These are phyloP conservation scores for Sechiopsis laciniata DNA, from an alignment of 306 rosid species.

Conservation along the genomic window DNA sequence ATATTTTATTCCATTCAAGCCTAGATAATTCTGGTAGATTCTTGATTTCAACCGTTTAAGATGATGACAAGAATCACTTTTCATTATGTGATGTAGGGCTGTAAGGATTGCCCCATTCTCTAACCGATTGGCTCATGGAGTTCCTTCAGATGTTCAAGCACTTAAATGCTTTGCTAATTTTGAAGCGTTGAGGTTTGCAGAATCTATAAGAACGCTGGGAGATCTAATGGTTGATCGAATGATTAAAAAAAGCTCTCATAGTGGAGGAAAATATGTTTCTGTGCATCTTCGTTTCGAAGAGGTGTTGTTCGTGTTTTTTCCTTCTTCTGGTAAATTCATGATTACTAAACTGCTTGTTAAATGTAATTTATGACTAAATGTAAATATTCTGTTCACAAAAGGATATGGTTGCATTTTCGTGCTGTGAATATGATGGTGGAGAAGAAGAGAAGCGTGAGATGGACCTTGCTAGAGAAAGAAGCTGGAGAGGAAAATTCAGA, in stretches of 20 bases:
- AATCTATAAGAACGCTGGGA: conserved; percentile 69
- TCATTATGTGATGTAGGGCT: conserved; percentile 54
- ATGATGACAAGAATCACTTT: not conserved
- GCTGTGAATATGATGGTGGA: conserved; percentile 94
- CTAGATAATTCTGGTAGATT: not conserved
- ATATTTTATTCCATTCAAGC: no score
- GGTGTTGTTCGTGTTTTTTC: conserved; percentile 41
- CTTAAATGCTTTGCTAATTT: conserved; percentile 83
- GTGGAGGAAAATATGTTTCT: conserved; percentile 82
- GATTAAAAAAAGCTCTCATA: conserved; percentile 65
- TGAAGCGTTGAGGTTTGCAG: conserved; percentile 77
- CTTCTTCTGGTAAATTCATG: conserved; percentile 3
- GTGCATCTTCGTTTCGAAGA: conserved; percentile 98
- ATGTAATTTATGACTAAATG: conserved; percentile 24
- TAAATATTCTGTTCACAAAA: conserved; percentile 26
- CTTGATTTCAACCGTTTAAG: conserved; percentile 12
- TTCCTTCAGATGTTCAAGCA: conserved; percentile 68
- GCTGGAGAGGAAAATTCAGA: conserved; percentile 98
- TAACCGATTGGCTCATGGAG: conserved; percentile 81
- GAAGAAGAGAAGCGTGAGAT: conserved; percentile 88
- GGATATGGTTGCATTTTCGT: conserved; percentile 99
- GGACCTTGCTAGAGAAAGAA: conserved; percentile 93
- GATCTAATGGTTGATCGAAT: conserved; percentile 86
- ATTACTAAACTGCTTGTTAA: conserved; percentile 16
- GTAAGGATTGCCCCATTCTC: conserved; percentile 97